Conservation (phyloP, 768 basidiomycete genomes). For the Gloeophyllum trabeum region DNA sequence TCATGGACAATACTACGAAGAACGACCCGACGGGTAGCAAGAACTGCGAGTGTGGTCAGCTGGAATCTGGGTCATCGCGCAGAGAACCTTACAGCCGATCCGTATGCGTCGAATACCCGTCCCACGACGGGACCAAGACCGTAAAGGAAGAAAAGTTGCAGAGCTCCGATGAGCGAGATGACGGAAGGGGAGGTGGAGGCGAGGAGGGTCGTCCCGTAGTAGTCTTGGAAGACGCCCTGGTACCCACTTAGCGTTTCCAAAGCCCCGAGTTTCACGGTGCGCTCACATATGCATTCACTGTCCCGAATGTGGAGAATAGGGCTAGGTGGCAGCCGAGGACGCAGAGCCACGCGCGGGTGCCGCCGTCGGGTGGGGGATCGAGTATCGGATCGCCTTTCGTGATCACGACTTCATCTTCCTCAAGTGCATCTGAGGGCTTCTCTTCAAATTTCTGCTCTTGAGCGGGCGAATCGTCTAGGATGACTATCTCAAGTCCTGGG, state of each 20-base stretch:
- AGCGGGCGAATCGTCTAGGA: no score
- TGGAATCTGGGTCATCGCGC: neutral
- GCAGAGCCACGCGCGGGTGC: slow-evolving; percentile 28
- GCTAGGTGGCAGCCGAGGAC: slow-evolving; percentile 28
- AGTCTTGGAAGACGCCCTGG: slow-evolving; percentile 10
- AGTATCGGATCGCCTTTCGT: no score
- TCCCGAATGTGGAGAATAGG: neutral
- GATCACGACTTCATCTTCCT: no score
- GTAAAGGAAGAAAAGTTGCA: slow-evolving; percentile 21
- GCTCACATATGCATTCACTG: neutral
- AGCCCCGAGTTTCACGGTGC: slow-evolving; percentile 8
- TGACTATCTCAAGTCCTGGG: no score
- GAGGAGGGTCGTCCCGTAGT: neutral
- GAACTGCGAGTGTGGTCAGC: neutral
- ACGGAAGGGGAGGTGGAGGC: neutral
- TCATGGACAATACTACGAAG: neutral
- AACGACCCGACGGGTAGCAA: neutral
- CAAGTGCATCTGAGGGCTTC: no score
- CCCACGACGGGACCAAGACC: slow-evolving; percentile 16
- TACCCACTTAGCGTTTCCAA: slow-evolving; percentile 20
- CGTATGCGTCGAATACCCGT: slow-evolving; percentile 12
- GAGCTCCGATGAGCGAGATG: slow-evolving; percentile 21
- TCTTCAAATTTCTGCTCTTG: no score
- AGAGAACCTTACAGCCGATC: neutral
- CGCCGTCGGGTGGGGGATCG: slow-evolving; percentile 34